Conservation (phyloP, 805 yeast species). For the Maudiozyma turicensis region DNA sequence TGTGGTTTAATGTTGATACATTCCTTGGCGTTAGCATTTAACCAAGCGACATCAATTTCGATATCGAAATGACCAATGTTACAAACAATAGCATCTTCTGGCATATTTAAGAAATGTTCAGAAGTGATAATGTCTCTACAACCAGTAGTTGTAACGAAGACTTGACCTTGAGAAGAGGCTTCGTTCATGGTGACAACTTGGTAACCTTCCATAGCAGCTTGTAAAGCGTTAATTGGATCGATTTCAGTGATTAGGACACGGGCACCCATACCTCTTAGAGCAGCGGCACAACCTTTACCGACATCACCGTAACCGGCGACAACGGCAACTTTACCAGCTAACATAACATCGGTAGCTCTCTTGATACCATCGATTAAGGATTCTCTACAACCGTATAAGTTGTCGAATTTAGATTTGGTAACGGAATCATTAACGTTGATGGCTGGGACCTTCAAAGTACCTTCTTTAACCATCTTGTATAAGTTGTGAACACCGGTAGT, state of each 20-base stretch:
- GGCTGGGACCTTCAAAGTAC: conserved; percentile 92
- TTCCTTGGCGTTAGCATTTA: conserved; percentile 85
- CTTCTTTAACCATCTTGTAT: conserved; percentile 89
- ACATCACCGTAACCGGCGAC: conserved; percentile 99
- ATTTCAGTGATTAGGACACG: conserved; percentile 95
- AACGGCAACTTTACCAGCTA: conserved; percentile 97
- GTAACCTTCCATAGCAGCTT: conserved; percentile 98
- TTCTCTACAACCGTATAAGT: conserved; percentile 99
- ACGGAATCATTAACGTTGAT: conserved; percentile 98
- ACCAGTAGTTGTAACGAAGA: conserved; percentile 98
- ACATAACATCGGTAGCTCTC: conserved; percentile 99
- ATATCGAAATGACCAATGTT: conserved; percentile 99
- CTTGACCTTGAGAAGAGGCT: conserved; percentile 88
- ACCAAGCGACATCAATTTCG: conserved; percentile 99
- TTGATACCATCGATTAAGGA: conserved; percentile 97
- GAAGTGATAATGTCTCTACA: conserved; percentile 96
- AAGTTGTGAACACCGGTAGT: conserved; percentile 99
- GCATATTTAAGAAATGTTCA: conserved; percentile 82
- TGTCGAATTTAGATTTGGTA: conserved; percentile 98
- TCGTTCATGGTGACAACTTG: conserved; percentile 94
- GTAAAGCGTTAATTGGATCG: conserved; percentile 98
- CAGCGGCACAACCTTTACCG: conserved; percentile 99
- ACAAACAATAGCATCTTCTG: conserved; percentile 98
- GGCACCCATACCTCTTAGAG: conserved; percentile 98
- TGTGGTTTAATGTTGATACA: conserved; percentile 97